Evolutionary conservation across 179 eudicot species (phyloP), one percentile per base, ranked within the genome.

Genomic region (Carnegiea gigantea): DNA sequence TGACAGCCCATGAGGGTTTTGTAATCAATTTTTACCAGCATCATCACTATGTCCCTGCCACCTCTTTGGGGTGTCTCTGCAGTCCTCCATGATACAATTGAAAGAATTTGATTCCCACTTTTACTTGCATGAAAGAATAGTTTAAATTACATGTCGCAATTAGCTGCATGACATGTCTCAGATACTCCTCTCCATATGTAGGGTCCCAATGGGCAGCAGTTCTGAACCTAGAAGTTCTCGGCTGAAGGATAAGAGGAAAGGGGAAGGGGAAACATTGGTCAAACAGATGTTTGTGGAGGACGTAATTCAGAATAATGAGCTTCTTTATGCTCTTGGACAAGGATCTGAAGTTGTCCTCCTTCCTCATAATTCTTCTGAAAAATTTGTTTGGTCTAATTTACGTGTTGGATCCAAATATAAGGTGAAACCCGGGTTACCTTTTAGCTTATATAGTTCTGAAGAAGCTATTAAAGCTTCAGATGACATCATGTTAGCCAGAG

Each of bases 201-300:
- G 97, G 84, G 85, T 82, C 82, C 89, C 95, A 49, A 78, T 73
- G 80, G 88, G 90, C 68, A 82, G 83, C 43, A 73, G 59, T 80
- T 48, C 86, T 60, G 97, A 88, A 81, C 98, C 98, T 51, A 89
- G 98, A 87, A 97, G 99, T 89, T 97, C 98, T 72, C 88, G 99
- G 46, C 84, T 97, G 77, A 97, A 90, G 87, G 95, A 95, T 85
- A 97, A 86, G 85, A 91, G 88, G 83, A 97, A 87, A 85, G 92
- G 92, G 67, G 99, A 95, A 86, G 98, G 99, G 57, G 98, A 97
- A 75, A 83, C 86, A 75, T 82, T 97, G 87, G 89, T 95, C 79
- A 97, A 95, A 86, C 92, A 92, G 88, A 83, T 86, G 70, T 97
- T 97, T 90, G 87, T 92, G 78, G 84, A 93, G 86, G 98, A 95